Evolutionary conservation across 768 basidiomycete genomes (phyloP), one percentile per base, ranked within the genome.

Genomic region (Russula lepida): DNA sequence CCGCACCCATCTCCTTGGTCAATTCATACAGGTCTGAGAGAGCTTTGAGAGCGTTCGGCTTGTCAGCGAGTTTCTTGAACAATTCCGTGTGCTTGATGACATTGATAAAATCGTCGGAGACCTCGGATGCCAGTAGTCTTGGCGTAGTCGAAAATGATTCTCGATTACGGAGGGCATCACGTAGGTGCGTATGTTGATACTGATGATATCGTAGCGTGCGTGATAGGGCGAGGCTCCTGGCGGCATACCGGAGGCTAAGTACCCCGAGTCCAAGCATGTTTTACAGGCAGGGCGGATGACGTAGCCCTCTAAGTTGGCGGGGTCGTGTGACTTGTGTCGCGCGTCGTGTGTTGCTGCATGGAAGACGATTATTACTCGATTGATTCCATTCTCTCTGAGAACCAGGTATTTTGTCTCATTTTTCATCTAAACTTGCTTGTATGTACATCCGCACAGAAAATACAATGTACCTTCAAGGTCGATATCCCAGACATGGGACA

Each of bases 281-380:
- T 43, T 21, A 0, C 25, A 3, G 46, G n/a, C n/a, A n/a, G n/a
- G n/a, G n/a, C n/a, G n/a, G n/a, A n/a, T n/a, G n/a, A n/a, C n/a
- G n/a, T n/a, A n/a, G n/a, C n/a, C n/a, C n/a, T n/a, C n/a, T n/a
- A n/a, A n/a, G n/a, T n/a, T n/a, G n/a, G n/a, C n/a, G n/a, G n/a
- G n/a, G n/a, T n/a, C n/a, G n/a, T n/a, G n/a, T n/a, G n/a, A n/a
- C n/a, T n/a, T n/a, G n/a, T n/a, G 2, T 15, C 13, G 35, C 35
- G 35, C 6, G 33, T 35, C 13, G 12, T 17, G 46, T 47, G 6
- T 13, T 23, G 11, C n/a, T 23, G 3, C 19, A 95, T 94, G 92
- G 90, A 95, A 61, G 79, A 86, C 69, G 92, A 95, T 71, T 98
- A 98, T 72, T 95, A 89, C 72, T 93, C 90, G 0, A 82, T 95